Conservation (phyloP, 441 rosid genomes). For the Mallotus repandus region DNA sequence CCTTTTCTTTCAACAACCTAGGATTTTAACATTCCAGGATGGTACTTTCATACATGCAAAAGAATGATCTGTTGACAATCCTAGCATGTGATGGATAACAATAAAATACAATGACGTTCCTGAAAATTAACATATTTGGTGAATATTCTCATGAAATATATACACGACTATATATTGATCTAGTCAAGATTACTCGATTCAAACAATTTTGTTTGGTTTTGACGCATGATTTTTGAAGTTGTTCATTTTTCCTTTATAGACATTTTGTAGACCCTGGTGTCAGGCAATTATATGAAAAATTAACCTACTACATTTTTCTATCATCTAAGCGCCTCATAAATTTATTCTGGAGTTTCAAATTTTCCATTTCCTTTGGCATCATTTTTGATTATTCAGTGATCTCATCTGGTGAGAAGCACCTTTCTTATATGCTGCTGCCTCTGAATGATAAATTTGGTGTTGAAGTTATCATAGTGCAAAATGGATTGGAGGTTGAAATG, state of each 20-base stretch:
- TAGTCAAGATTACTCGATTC: not conserved
- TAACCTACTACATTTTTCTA: not conserved
- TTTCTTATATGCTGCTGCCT: not conserved
- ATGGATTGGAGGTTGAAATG: not conserved
- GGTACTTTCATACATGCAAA: too few species aligned
- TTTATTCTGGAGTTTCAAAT: not conserved
- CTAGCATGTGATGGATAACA: too few species aligned
- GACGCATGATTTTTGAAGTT: not conserved
- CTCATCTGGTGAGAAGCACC: not conserved
- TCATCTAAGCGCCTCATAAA: not conserved
- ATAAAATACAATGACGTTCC: too few species aligned
- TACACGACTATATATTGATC: not conserved
- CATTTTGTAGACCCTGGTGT: conserved; percentile 4
- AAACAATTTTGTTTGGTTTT: conserved; percentile 1
- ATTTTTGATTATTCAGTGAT: conserved; percentile 10
- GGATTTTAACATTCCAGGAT: not conserved
- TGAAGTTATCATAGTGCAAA: not conserved
- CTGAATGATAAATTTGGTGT: not conserved
- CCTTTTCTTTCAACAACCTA: conserved; percentile 5
- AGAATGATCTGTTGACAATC: too few species aligned
- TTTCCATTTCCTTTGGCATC: not conserved
- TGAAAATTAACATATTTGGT: too few species aligned
- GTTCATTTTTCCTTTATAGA: conserved; percentile 1
- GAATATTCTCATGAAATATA: not conserved
- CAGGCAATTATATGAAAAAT: not conserved